These are phyloP conservation scores for Phanerodontia chrysosporium DNA, from an alignment of 768 basidiomycete genomes.

Conservation along the genomic window DNA sequence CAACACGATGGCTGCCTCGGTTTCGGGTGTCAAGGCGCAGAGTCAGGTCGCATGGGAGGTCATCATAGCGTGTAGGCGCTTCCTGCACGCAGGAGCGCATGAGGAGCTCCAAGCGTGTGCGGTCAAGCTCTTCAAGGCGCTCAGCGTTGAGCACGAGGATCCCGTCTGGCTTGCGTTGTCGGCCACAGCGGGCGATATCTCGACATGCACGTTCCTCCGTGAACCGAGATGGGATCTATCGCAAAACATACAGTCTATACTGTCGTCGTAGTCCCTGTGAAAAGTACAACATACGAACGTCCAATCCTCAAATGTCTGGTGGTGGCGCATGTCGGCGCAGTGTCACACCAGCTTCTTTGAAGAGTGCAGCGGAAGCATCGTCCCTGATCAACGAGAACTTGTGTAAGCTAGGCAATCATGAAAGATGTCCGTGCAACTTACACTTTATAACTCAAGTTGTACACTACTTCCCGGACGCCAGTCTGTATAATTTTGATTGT, in stretches of 20 bases:
- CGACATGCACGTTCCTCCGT: constrained; percentile 44
- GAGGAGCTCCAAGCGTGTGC: constrained; percentile 71
- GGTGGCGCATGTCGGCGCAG: constrained; percentile 67
- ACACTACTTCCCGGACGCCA: constrained; percentile 88
- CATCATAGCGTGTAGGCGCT: constrained; percentile 68
- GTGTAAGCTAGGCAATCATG: background rate
- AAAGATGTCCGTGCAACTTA: constrained; percentile 34
- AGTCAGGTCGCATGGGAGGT: constrained; percentile 81
- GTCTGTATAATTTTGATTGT: constrained; percentile 97
- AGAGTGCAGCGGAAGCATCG: constrained; percentile 72
- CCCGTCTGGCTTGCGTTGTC: constrained; percentile 78
- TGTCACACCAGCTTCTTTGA: constrained; percentile 78
- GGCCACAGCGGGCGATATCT: constrained; percentile 44
- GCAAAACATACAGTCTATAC: constrained; percentile 28
- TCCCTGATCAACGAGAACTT: constrained; percentile 47
- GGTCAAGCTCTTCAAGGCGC: constrained; percentile 55
- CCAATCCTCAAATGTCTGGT: background rate
- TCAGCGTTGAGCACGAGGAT: constrained; percentile 66
- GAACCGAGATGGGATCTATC: constrained; percentile 63
- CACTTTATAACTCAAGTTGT: constrained; percentile 96
- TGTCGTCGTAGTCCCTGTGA: background rate
- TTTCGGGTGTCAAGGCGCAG: constrained; percentile 61
- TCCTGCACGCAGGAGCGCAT: constrained; percentile 63
- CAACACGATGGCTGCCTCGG: constrained; percentile 64
- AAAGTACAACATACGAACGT: constrained; percentile 1